Evolutionary conservation across 208 protist species (phyloP).

Genomic region (Crithidia fasciculata): DNA sequence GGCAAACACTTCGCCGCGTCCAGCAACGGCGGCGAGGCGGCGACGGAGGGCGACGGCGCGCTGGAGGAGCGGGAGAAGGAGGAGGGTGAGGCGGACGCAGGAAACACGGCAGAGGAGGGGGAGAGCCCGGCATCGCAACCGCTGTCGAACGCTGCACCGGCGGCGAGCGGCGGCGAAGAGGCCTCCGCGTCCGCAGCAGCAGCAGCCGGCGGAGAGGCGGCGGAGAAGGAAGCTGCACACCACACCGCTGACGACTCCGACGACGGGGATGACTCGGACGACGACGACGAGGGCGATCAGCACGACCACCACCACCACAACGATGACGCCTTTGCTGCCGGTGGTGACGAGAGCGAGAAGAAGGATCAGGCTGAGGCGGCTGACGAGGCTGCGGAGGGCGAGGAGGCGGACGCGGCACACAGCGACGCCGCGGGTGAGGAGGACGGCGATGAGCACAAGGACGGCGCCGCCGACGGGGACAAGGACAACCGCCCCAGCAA

Average conservation of each 20-base stretch:
- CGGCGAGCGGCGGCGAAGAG: neutral
- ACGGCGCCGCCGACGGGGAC: conserved; percentile 11
- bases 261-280: conserved; percentile 7
- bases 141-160: no score
- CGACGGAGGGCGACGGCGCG: neutral
- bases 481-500: conserved; percentile 22
- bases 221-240: conserved; percentile 6
- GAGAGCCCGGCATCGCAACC: no score
- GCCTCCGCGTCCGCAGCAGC: neutral
- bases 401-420: neutral
- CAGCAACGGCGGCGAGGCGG: conserved; percentile 17
- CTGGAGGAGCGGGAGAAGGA: neutral
- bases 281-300: conserved; percentile 17
- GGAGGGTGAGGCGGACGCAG: neutral
- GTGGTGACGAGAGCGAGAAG: neutral
- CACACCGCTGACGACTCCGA: conserved; percentile 11
- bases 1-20: conserved; percentile 17
- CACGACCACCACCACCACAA: neutral
- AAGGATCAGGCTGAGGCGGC: conserved; percentile 1
- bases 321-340: neutral
- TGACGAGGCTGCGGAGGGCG: conserved; percentile 9
- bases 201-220: conserved; percentile 3
- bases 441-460: conserved; percentile 2
- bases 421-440: conserved; percentile 15
- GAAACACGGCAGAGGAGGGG: neutral